Base-by-base conservation (phyloP, 495 filamentous ascomycete species). In the Penicillium macrosclerotiorum region DNA sequence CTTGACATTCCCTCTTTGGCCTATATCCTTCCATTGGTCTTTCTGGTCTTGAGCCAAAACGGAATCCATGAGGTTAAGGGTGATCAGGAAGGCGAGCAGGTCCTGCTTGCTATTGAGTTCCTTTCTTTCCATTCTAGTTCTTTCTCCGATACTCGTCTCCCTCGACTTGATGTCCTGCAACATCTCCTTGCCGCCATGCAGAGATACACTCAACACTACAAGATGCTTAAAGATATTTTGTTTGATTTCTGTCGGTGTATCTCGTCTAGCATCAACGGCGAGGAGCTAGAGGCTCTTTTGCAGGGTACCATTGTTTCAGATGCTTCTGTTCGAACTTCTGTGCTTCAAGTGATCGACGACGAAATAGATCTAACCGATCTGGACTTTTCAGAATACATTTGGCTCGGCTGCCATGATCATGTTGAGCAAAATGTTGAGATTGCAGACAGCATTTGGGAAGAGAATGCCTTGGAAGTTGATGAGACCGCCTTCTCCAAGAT, bases 381-480 rank as follows among this genome's bases (percentile, higher is more conserved):
- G 19, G 79, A 83, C 23, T 92, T 89, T 59, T 91, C 83, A 7
- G 87, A 90, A 46, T 89, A 97, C 54, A 86, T 97, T 9, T 97
- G 92, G 92, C 75, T 98, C 17, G 84, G 83, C 40, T 92, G 81
- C 63, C 90, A 97, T 57, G 93, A 98, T 47, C 88, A 93, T 45
- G 80, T 87, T 1, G 82, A 89, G 9, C 93, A 96, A 57, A 96
- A 97, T 54, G 77, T 73, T 5, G 89, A 95, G 27, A 72, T 95
- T 22, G 92, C 85, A 2, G 78, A 77, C 20, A 80, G 87, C 0
- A 96, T 97, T 26, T 97, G 94, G 93, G 89, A 95, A 62, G 92
- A 94, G 49, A 95, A 91, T 60, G 86, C 78, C 1, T 80, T 98
- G 36, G 71, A 90, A 50, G 65, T 87, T n/a, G 76, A 83, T 40